phyloP scores from a whole-genome alignment of 2,329 filamentous ascomycete species.

The Beauveria pseudobassiana region DNA sequence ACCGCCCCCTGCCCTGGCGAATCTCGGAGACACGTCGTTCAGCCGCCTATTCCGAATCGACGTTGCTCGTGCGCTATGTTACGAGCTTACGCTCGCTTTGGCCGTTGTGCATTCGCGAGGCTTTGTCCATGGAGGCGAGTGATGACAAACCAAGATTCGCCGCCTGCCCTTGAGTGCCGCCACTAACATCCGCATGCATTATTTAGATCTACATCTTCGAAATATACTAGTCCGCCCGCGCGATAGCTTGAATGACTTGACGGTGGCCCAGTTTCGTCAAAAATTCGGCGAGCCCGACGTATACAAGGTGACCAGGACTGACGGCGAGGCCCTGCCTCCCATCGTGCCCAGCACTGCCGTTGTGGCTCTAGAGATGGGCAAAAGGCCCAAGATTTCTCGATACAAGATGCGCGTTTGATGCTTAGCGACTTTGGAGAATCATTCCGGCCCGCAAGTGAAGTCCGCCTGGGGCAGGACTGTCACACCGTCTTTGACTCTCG shows the following conservation, averaged over 20 bases:
- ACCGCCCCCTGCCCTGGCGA: background rate
- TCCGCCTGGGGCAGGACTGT: background rate
- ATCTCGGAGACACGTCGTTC: background rate
- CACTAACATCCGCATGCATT: background rate
- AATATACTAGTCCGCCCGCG: background rate
- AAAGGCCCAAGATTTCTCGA: background rate
- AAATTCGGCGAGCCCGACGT: background rate
- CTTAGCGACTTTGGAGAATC: background rate
- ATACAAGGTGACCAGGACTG: background rate
- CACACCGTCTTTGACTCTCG: background rate
- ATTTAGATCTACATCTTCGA: background rate
- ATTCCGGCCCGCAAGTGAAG: background rate
- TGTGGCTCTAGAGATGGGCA: background rate
- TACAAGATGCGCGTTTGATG: background rate
- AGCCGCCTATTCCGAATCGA: background rate
- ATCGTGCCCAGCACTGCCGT: background rate
- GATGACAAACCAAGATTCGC: background rate
- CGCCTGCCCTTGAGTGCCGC: background rate
- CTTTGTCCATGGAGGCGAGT: constrained; percentile 9
- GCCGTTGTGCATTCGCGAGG: constrained; percentile 7
- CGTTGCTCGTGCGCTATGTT: constrained; percentile 6
- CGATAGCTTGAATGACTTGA: background rate
- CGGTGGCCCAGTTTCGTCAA: background rate
- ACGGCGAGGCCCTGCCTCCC: background rate
- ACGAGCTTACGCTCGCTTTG: constrained; percentile 1